Evolutionary conservation across 768 basidiomycete species (phyloP).

Genomic region (Tulasnella sp.): DNA sequence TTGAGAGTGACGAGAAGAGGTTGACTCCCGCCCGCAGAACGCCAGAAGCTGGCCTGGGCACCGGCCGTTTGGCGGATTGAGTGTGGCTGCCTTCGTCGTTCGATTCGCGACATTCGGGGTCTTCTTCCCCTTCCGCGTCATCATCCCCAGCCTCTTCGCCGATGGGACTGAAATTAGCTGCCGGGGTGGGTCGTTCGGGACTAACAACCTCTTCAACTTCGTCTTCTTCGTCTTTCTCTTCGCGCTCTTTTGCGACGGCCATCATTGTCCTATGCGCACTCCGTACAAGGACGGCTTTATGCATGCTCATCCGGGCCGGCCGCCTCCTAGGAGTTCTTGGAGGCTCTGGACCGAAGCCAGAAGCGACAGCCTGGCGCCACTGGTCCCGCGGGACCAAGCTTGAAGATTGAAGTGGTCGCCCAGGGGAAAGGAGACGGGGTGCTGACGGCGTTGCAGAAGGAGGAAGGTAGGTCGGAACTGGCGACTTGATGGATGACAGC

Average conservation of each 20-base stretch:
- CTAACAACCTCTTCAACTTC: constrained; percentile 14
- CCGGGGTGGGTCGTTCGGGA: constrained; percentile 1
- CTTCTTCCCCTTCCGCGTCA: constrained; percentile 5
- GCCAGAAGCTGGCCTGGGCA: neutral
- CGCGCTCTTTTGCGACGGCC: neutral
- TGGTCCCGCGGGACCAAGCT: neutral
- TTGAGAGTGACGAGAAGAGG: neutral
- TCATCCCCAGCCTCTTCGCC: neutral
- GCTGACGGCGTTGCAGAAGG: neutral
- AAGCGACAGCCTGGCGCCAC: neutral
- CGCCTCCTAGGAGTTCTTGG: neutral
- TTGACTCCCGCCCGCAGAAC: neutral
- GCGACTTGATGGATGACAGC: neutral
- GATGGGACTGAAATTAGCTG: neutral
- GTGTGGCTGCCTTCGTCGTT: neutral
- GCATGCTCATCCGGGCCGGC: constrained; percentile 1
- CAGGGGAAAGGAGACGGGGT: neutral
- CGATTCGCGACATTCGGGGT: neutral
- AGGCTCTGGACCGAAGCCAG: neutral
- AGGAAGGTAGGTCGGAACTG: neutral
- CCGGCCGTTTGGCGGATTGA: neutral
- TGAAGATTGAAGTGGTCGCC: neutral
- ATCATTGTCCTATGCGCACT: constrained; percentile 11
- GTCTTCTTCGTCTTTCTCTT: constrained; percentile 12
- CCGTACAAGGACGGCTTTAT: constrained; percentile 16